phyloP scores from a whole-genome alignment of 306 rosid species.

The Carpinus viminea region DNA sequence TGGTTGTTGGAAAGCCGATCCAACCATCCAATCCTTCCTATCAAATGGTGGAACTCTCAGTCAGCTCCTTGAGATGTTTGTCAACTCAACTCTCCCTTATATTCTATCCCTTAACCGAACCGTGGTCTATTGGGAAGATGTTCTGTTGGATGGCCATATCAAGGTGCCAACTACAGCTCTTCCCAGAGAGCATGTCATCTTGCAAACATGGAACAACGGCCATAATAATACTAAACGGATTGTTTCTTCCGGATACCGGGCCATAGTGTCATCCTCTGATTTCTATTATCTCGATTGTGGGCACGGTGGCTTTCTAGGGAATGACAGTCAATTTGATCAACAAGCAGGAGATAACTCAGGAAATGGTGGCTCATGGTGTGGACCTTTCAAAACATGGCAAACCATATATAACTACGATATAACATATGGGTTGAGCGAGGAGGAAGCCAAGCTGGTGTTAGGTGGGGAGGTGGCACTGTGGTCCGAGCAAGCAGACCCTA shows the following conservation, averaged over 20 bases:
- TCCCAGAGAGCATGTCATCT: conserved; percentile 62
- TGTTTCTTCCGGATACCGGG: conserved; percentile 68
- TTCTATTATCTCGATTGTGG: conserved; percentile 92
- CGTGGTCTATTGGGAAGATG: conserved; percentile 81
- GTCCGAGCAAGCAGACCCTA: conserved; percentile 81
- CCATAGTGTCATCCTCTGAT: conserved; percentile 68
- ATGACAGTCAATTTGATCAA: conserved; percentile 47
- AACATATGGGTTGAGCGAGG: conserved; percentile 57
- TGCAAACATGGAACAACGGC: conserved; percentile 91
- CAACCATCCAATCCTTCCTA: conserved; percentile 49
- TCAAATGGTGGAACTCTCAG: conserved; percentile 68
- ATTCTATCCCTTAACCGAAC: conserved; percentile 79
- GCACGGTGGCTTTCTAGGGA: conserved; percentile 74
- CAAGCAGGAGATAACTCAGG: conserved; percentile 29
- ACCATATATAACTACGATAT: conserved; percentile 75
- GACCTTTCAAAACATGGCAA: conserved; percentile 90
- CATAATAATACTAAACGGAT: conserved; percentile 64
- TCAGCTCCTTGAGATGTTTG: conserved; percentile 65
- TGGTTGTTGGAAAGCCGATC: conserved; percentile 83
- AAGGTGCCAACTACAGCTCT: conserved; percentile 48
- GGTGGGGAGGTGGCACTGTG: conserved; percentile 93
- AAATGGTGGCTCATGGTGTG: conserved; percentile 89
- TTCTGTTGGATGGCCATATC: conserved; percentile 44
- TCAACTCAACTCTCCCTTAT: conserved; percentile 68
- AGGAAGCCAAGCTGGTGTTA: conserved; percentile 72